These are phyloP conservation scores for Coemansia sp. DNA, from an alignment of 192 early-diverging fungal species.

Conservation along the genomic window DNA sequence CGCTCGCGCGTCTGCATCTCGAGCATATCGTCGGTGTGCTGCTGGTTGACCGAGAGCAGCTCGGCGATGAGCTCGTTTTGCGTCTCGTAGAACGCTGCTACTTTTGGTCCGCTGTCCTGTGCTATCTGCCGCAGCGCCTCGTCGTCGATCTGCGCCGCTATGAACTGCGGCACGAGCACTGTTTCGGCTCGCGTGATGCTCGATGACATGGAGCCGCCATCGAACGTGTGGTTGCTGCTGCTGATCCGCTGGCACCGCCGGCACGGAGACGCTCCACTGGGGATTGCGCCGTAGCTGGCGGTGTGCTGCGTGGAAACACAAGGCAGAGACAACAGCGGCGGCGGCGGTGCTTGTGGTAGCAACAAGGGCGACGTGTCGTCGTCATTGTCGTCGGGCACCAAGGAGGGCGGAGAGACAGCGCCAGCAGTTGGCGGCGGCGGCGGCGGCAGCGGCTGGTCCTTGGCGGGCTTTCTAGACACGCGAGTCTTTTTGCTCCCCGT, in stretches of 20 bases:
- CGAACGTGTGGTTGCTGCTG: slow-evolving; percentile 8
- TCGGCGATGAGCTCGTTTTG: slow-evolving; percentile 55
- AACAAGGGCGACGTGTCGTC: background rate
- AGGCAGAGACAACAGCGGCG: background rate
- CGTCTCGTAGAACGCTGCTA: slow-evolving; percentile 53
- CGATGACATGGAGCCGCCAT: slow-evolving; percentile 21
- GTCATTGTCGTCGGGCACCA: background rate
- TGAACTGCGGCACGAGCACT: slow-evolving; percentile 45
- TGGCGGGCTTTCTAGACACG: background rate
- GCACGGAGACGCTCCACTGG: slow-evolving; percentile 10
- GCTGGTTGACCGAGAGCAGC: slow-evolving; percentile 48
- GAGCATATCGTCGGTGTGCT: slow-evolving; percentile 49
- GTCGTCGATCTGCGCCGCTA: slow-evolving; percentile 50
- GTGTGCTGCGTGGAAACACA: background rate
- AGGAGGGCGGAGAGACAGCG: background rate
- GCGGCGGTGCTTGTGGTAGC: background rate
- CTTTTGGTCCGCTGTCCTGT: slow-evolving; percentile 28
- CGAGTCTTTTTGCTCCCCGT: background rate
- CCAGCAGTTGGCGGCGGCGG: background rate
- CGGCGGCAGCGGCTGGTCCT: background rate
- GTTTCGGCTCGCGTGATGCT: slow-evolving; percentile 45
- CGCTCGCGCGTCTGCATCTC: slow-evolving; percentile 42
- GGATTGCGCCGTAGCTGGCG: slow-evolving; percentile 15
- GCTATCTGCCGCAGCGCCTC: slow-evolving; percentile 27
- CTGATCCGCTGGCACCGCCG: slow-evolving; percentile 16